Conservation (phyloP, 2,329 filamentous ascomycete species). For the Penicillium brevicompactum region DNA sequence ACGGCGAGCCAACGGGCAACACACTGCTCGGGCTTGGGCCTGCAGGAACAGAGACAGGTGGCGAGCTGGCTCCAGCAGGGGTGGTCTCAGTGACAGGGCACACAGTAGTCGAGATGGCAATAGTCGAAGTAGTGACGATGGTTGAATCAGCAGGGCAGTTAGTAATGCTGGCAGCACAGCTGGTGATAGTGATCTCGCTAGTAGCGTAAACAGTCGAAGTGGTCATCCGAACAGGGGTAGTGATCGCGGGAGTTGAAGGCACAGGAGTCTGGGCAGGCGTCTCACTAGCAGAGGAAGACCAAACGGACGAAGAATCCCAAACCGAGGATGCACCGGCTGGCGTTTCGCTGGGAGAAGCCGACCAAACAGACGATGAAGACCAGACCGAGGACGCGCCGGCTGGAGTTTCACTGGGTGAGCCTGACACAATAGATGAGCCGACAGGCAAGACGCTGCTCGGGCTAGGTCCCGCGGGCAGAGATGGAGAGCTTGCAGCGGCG, state of each 20-base stretch:
- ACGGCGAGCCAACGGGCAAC: neutral
- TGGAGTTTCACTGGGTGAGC: neutral
- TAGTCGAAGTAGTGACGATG: conserved; percentile 55
- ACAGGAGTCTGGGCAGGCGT: neutral
- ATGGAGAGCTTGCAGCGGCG: neutral
- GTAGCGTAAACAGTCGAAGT: conserved; percentile 42
- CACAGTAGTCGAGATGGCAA: neutral
- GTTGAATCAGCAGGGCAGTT: conserved; percentile 56
- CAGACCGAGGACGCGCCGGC: neutral
- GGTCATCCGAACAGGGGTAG: conserved; percentile 22
- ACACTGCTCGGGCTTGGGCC: neutral
- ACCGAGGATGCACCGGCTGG: neutral
- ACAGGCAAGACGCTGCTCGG: neutral
- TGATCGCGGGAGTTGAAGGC: neutral
- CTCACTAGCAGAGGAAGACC: neutral
- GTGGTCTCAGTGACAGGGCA: neutral
- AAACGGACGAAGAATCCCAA: neutral
- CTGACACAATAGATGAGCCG: neutral
- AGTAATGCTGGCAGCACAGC: conserved; percentile 40
- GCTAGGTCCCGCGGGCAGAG: neutral
- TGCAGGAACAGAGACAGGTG: neutral
- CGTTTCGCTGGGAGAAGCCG: neutral
- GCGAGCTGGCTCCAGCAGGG: neutral
- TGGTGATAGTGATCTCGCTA: conserved; percentile 40
- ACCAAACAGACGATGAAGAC: neutral